Conservation (phyloP, 768 basidiomycete species). For the Kwoniella dendrophila region DNA sequence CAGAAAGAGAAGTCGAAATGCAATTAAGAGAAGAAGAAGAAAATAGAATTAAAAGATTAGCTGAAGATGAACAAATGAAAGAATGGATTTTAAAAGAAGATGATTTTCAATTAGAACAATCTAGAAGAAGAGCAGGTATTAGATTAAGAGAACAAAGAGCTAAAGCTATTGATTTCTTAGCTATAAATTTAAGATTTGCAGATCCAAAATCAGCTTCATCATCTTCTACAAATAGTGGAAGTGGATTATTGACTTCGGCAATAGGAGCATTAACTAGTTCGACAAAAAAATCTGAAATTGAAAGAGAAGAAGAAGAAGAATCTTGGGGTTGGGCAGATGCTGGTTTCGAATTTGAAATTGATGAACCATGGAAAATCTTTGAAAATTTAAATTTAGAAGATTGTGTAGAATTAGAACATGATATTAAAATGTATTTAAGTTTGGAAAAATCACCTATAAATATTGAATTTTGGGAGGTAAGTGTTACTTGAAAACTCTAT, state of each 20-base stretch:
- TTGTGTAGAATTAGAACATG: conserved; percentile 88
- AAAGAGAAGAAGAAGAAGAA: conserved; percentile 68
- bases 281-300: conserved; percentile 57
- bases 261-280: conserved; percentile 41
- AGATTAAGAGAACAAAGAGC: conserved; percentile 94
- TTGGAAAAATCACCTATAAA: conserved; percentile 82
- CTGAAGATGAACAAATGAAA: conserved; percentile 96
- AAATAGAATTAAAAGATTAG: conserved; percentile 77
- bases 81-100: conserved; percentile 98
- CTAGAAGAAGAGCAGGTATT: conserved; percentile 84
- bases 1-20: conserved; percentile 89
- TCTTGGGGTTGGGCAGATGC: conserved; percentile 72
- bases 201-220: conserved; percentile 56
- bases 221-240: too few species aligned
- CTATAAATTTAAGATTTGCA: conserved; percentile 92
- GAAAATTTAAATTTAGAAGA: conserved; percentile 88
- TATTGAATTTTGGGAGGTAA: conserved; percentile 96
- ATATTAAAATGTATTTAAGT: conserved; percentile 87
- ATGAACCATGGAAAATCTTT: conserved; percentile 97
- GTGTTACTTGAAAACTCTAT: conserved; percentile 22
- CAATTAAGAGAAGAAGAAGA: conserved; percentile 90
- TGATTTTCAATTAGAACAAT: conserved; percentile 94
- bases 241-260: conserved; percentile 37
- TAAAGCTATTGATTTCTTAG: conserved; percentile 97
- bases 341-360: conserved; percentile 94